Evolutionary conservation across 1,139 yeast species (phyloP).

Genomic region (Magnusiomyces tetraspermus): DNA sequence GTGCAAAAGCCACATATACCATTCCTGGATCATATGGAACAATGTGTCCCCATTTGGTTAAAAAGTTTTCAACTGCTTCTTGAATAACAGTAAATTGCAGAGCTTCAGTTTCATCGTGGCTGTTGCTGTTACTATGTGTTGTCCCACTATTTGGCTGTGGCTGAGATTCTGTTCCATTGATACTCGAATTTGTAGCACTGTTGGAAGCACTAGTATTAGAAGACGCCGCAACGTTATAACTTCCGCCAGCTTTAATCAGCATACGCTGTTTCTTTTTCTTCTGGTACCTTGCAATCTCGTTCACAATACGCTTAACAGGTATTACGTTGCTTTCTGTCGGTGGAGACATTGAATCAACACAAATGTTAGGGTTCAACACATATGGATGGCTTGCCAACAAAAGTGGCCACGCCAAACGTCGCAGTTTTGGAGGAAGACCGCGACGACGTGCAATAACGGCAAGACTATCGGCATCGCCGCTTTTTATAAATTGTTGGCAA

Average conservation of each 20-base stretch:
- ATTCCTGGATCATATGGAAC: slow-evolving; percentile 74
- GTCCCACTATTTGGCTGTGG: neutral
- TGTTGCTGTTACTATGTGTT: too few species aligned
- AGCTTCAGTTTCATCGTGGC: slow-evolving; percentile 7
- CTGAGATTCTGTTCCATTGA: neutral
- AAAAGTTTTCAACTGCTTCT: slow-evolving; percentile 52
- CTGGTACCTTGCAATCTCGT: slow-evolving; percentile 29
- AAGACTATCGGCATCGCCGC: slow-evolving; percentile 53
- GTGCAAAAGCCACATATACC: slow-evolving; percentile 78
- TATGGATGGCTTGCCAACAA: slow-evolving; percentile 75
- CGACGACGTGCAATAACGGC: slow-evolving; percentile 74
- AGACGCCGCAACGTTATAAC: neutral
- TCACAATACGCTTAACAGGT: slow-evolving; percentile 27
- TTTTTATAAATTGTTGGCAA: slow-evolving; percentile 37
- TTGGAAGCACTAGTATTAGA: neutral
- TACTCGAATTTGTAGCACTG: neutral
- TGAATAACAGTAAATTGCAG: slow-evolving; percentile 35
- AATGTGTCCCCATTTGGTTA: slow-evolving; percentile 68
- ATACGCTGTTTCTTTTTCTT: slow-evolving; percentile 9
- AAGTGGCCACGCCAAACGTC: slow-evolving; percentile 80
- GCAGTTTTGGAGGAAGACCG: slow-evolving; percentile 76
- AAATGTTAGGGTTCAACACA: slow-evolving; percentile 61
- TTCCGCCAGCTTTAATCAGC: neutral
- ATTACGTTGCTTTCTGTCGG: slow-evolving; percentile 16
- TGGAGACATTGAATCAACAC: slow-evolving; percentile 2